Base-by-base conservation (phyloP, 768 basidiomycete species). In the Coprinellus aureogranulatus region DNA sequence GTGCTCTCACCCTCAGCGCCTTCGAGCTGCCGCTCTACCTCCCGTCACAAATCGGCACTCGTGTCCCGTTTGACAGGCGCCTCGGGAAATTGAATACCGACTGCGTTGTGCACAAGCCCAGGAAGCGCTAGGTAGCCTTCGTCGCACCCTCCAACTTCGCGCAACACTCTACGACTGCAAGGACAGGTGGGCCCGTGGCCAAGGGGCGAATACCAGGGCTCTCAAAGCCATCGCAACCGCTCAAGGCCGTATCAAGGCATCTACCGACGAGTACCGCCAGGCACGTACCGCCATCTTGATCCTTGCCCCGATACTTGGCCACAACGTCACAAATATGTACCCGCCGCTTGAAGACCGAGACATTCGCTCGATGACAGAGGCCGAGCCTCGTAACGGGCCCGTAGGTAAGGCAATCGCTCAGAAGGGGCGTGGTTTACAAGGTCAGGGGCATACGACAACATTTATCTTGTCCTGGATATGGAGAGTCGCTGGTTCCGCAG, bases 61-160 rank as follows among this genome's bases (percentile, higher is more conserved):
- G 54, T 16, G 41, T 40, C 2, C 16, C 14, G 2, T 53, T 58
- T 27, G 25, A 56, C 14, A 23, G 11, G 44, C 31, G 8, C 51
- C 64, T 0, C 27, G 16, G 4, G 16, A 49, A 3, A 63, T 67
- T 4, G 67, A 73, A 39, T 68, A 58, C 55, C 48, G 59, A 8
- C 55, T 69, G 1, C 65, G 63, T 3, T n/a, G 61, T 0, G 67
- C 62, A 0, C 71, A 71, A 51, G 69, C 67, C 0, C 49, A 63
- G 27, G 69, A 73, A 42, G 53, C 66, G 0, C 62, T 72, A 4
- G 58, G 62, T 9, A 54, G 51, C 1, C 28, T 71, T 1, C 59
- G 65, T 0, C 55, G 55, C 22, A 57, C 64, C 8, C 59, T 71
- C 3, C 67, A 66, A 22, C 52, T 64, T 3, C 61, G 66, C 3